Conservation (phyloP, 441 rosid genomes). For the Gossypium aridum region DNA sequence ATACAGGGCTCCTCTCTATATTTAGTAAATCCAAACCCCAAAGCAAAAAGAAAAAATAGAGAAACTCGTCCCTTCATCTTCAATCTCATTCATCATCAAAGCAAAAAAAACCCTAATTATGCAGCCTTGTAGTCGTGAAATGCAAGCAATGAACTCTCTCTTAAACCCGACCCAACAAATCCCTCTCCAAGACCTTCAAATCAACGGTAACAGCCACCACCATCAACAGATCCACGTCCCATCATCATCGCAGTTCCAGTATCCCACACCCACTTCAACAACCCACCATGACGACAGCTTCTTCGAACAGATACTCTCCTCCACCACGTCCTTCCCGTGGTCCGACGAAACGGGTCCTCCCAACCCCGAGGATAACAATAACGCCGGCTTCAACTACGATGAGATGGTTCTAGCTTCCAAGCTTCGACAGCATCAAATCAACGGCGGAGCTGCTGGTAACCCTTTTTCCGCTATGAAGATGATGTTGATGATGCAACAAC, state of each 20-base stretch:
- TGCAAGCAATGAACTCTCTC: slow-evolving; percentile 46
- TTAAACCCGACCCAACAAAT: slow-evolving; percentile 27
- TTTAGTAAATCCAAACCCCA: neutral
- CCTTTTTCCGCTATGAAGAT: slow-evolving; percentile 25
- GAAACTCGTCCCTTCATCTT: neutral
- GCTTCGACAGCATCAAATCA: slow-evolving; percentile 62
- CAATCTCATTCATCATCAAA: neutral
- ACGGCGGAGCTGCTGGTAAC: slow-evolving; percentile 21
- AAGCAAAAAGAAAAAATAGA: neutral
- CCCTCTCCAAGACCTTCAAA: slow-evolving; percentile 32
- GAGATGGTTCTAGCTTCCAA: slow-evolving; percentile 43
- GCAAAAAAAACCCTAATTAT: slow-evolving; percentile 1
- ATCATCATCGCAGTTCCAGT: slow-evolving; percentile 22
- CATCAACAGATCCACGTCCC: slow-evolving; percentile 34
- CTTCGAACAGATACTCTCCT: slow-evolving; percentile 50
- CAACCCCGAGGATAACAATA: slow-evolving; percentile 32
- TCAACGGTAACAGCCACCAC: slow-evolving; percentile 10
- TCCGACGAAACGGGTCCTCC: slow-evolving; percentile 25
- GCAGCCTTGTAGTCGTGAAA: slow-evolving; percentile 45
- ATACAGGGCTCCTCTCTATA: neutral
- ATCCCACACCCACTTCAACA: slow-evolving; percentile 19
- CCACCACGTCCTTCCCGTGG: slow-evolving; percentile 33
- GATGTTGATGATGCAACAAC: slow-evolving; percentile 24
- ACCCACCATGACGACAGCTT: slow-evolving; percentile 34
- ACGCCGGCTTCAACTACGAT: slow-evolving; percentile 38